These are phyloP conservation scores for Truncatella angustata DNA, from an alignment of 2,329 filamentous ascomycete species.

Conservation along the genomic window DNA sequence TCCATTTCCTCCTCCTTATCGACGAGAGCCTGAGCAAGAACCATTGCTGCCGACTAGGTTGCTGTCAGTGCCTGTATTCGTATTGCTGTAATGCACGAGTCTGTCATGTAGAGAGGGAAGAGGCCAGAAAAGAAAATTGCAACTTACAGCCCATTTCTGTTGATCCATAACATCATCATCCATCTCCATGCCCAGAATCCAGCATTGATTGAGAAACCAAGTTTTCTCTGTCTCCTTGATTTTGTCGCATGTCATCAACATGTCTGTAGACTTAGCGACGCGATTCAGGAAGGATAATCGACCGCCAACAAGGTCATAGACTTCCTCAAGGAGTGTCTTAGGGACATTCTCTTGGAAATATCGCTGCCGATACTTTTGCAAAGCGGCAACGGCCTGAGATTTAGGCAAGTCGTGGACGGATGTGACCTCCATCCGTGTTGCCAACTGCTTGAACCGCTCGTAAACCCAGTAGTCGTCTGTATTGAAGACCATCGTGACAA, in stretches of 20 bases:
- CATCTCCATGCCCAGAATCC: slow-evolving; percentile 73
- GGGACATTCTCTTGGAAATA: slow-evolving; percentile 67
- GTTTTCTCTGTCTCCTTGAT: slow-evolving; percentile 72
- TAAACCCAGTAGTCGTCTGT: slow-evolving; percentile 99
- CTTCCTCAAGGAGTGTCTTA: slow-evolving; percentile 61
- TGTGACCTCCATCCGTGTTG: slow-evolving; percentile 92
- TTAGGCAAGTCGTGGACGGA: slow-evolving; percentile 82
- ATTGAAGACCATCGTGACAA: slow-evolving; percentile 93
- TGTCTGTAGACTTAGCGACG: slow-evolving; percentile 82
- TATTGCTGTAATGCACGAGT: no score
- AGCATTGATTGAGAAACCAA: slow-evolving; percentile 78
- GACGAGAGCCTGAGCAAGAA: slow-evolving; percentile 87
- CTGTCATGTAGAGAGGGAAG: no score
- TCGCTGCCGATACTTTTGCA: slow-evolving; percentile 75
- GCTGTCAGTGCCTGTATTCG: neutral
- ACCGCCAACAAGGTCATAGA: slow-evolving; percentile 86
- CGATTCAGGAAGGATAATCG: slow-evolving; percentile 84
- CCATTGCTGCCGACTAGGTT: slow-evolving; percentile 79
- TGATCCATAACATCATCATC: slow-evolving; percentile 99
- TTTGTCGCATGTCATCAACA: slow-evolving; percentile 72
- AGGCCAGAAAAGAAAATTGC: neutral
- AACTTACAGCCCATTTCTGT: slow-evolving; percentile 85
- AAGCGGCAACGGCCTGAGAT: slow-evolving; percentile 69
- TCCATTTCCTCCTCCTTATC: slow-evolving; percentile 69
- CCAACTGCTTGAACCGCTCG: slow-evolving; percentile 86